A percentile compares a stretch with the other conserved stretches of the same genome.
These are phyloP conservation scores for Thielaviopsis musarum DNA, from an alignment of 2,329 filamentous ascomycete genomes.

Conservation along the genomic window DNA sequence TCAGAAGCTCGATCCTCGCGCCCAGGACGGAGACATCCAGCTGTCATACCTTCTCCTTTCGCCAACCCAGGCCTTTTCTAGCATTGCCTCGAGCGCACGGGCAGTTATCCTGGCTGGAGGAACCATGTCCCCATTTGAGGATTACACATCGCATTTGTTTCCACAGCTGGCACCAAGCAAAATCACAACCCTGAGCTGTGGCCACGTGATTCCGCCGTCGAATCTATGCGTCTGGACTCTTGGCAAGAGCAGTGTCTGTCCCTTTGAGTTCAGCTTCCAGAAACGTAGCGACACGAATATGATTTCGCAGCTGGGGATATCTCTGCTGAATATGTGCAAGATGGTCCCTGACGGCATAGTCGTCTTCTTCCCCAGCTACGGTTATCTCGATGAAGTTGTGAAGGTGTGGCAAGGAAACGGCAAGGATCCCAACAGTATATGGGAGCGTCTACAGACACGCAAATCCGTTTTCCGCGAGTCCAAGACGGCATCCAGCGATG, in stretches of 20 bases:
- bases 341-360: slow-evolving; percentile 78
- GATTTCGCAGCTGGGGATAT: slow-evolving; percentile 56
- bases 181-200: slow-evolving; percentile 74
- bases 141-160: slow-evolving; percentile 77
- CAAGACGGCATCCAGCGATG: slow-evolving; percentile 42
- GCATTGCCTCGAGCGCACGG: slow-evolving; percentile 67
- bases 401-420: slow-evolving; percentile 36
- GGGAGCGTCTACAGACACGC: slow-evolving; percentile 37
- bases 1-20: slow-evolving; percentile 25
- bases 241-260: slow-evolving; percentile 17
- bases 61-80: slow-evolving; percentile 77
- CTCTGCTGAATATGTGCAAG: slow-evolving; percentile 54
- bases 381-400: slow-evolving; percentile 65
- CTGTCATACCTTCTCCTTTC: slow-evolving; percentile 81
- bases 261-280: slow-evolving; percentile 79
- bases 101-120: slow-evolving; percentile 85
- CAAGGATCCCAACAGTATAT: slow-evolving; percentile 27
- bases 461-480: slow-evolving; percentile 48
- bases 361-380: slow-evolving; percentile 90
- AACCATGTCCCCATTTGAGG: slow-evolving; percentile 92
- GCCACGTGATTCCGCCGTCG: slow-evolving; percentile 73
- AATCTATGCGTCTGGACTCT: slow-evolving; percentile 71
- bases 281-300: slow-evolving; percentile 52
- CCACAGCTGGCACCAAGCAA: slow-evolving; percentile 47
- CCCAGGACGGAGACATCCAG: slow-evolving; percentile 29